Base-by-base conservation (phyloP, 2,329 filamentous ascomycete genomes). In the Neurospora sp. region DNA sequence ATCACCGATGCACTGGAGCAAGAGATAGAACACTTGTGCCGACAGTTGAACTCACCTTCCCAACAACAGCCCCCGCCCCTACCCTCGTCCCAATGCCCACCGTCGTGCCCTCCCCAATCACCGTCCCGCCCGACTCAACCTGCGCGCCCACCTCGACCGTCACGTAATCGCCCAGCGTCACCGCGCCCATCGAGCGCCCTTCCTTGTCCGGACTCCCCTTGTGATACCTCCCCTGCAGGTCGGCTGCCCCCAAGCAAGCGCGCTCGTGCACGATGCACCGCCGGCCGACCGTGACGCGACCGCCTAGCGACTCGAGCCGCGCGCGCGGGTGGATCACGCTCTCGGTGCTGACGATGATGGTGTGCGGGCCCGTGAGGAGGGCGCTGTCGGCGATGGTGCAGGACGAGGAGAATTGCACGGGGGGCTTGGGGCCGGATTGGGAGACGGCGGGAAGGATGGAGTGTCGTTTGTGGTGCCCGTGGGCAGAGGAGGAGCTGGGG, bases 321-420 rank as follows among this genome's bases (percentile, higher is more conserved):
- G 90, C 88, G 67, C 94, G 92, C 1, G 96, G 94, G 76, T 98
- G 95, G n/a, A 99, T 82, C 7, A 97, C 87, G 3, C 89, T 90
- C 76, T 93, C 90, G 33, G 91, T 85, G 70, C 90, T 90, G 73
- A 98, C 89, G 66, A 88, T 90, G 73, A 99, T 92, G 1, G 89
- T 90, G 78, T 96, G 87, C 2, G 87, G 89, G 73, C 96, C 96
- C 19, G 83, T 87, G 19, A 91, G 81, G 19, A 87, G 81, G 11
- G 89, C 87, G 71, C 85, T 85, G 73, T 90, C 88, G 76, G 88
- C 86, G 71, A 91, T 89, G 38, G 84, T 84, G 70, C 90, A 81
- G 19, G 84, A 84, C 0, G 86, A 86, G 19, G 87, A 87, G 78
- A 91, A 86, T 75, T 86, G 84, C 68, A 89, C 85, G 1, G 89